Percentiles rank a stretch among this genome's conserved stretches.
phyloP scores from a whole-genome alignment of 176 grass and related monocot genomes.

The Puya raimondii region DNA sequence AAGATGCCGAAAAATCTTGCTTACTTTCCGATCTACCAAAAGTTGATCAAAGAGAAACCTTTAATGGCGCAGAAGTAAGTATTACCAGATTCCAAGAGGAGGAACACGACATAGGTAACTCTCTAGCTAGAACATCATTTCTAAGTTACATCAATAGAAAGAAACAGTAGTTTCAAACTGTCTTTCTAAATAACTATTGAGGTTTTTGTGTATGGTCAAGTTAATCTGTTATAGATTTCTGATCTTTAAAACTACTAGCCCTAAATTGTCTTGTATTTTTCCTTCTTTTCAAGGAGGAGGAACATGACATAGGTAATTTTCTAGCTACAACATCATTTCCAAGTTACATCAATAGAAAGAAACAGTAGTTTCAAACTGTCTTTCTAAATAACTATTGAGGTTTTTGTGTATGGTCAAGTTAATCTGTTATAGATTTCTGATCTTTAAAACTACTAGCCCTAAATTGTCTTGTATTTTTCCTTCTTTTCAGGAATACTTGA shows the following conservation, averaged over 20 bases:
- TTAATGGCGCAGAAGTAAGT: background rate
- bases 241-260: background rate
- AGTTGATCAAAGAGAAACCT: conserved; percentile 17
- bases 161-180: conserved; percentile 1
- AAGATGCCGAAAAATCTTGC: conserved; percentile 20
- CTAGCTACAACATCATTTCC: conserved; percentile 5
- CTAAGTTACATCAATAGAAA: background rate
- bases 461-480: conserved; percentile 11
- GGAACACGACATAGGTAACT: conserved; percentile 49
- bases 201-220: too few species aligned
- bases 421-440: background rate
- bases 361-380: conserved; percentile 2
- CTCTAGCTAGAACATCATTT: conserved; percentile 7
- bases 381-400: background rate
- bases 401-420: background rate
- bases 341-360: background rate
- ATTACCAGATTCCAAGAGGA: conserved; percentile 28
- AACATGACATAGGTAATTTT: conserved; percentile 47
- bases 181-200: background rate
- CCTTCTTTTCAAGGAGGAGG: too few species aligned
- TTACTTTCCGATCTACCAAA: conserved; percentile 22
- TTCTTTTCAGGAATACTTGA: conserved; percentile 49
- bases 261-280: conserved; percentile 3
- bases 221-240: background rate
- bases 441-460: background rate